Conservation (phyloP, 1,139 yeast genomes). For the Hansenula anomala region DNA sequence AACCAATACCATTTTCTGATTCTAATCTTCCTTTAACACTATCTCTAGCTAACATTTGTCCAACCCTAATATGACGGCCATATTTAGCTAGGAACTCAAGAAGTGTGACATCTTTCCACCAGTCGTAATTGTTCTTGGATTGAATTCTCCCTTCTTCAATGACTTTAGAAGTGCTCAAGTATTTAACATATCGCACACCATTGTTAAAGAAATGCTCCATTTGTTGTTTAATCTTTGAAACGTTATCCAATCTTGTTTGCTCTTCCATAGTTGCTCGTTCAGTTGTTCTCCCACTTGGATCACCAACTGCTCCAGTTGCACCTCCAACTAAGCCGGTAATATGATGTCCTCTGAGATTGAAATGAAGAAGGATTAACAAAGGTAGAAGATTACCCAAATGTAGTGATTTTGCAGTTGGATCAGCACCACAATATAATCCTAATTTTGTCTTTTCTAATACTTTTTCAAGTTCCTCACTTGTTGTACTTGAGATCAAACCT, state of each 20-base stretch:
- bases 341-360: constrained; percentile 77
- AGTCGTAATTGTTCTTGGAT: constrained; percentile 60
- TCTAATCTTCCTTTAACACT: constrained; percentile 72
- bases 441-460: constrained; percentile 18
- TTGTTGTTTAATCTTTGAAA: constrained; percentile 55
- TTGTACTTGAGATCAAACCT: constrained; percentile 27
- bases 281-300: constrained; percentile 86
- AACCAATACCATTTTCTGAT: constrained; percentile 77
- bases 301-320: constrained; percentile 97
- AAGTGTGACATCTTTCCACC: constrained; percentile 84
- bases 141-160: constrained; percentile 35
- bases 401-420: constrained; percentile 86
- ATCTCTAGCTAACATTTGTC: constrained; percentile 87
- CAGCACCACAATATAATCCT: constrained; percentile 90
- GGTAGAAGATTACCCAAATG: constrained; percentile 92
- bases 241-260: constrained; percentile 51
- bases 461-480: constrained; percentile 25
- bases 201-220: constrained; percentile 52
- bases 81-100: constrained; percentile 71
- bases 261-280: constrained; percentile 62
- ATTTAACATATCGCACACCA: constrained; percentile 57
- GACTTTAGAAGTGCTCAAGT: constrained; percentile 50
- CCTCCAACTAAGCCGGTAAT: constrained; percentile 88
- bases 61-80: constrained; percentile 77
- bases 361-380: constrained; percentile 77